Percentiles rank a stretch among this genome's conserved stretches.
Conservation (phyloP, 2,329 filamentous ascomycete genomes). For the Pyrenophora tritici-repentis region DNA sequence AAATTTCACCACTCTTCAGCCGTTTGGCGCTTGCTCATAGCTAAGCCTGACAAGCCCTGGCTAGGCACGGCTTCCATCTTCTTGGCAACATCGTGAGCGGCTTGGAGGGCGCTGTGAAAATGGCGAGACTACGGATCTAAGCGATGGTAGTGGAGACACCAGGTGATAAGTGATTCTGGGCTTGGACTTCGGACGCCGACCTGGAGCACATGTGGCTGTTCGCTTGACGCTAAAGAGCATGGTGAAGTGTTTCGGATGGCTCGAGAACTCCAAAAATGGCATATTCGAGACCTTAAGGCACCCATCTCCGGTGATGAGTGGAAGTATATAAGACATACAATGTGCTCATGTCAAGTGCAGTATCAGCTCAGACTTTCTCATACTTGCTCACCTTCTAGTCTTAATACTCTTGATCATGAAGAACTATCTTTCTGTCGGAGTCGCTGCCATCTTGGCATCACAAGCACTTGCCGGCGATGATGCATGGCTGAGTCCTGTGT, state of each 20-base stretch:
- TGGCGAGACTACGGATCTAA: slow-evolving; percentile 3
- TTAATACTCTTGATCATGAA: slow-evolving; percentile 17
- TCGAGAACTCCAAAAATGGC: neutral
- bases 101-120: slow-evolving; percentile 1
- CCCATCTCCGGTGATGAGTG: neutral
- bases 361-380: slow-evolving; percentile 12
- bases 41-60: slow-evolving; percentile 12
- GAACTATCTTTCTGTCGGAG: slow-evolving; percentile 15
- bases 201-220: neutral
- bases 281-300: neutral
- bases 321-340: slow-evolving; percentile 13
- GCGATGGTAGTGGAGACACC: slow-evolving; percentile 9
- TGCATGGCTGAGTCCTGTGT: slow-evolving; percentile 41
- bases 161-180: neutral
- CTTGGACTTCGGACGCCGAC: slow-evolving; percentile 1
- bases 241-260: neutral
- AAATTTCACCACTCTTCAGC: neutral
- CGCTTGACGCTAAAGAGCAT: neutral
- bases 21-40: slow-evolving; percentile 2
- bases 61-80: slow-evolving; percentile 3
- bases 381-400: slow-evolving; percentile 6
- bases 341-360: neutral
- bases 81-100: neutral
- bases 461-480: slow-evolving; percentile 26
- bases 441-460: slow-evolving; percentile 19